phyloP scores from a whole-genome alignment of 352 stramenopile species.

The Blastocystis sp. region DNA sequence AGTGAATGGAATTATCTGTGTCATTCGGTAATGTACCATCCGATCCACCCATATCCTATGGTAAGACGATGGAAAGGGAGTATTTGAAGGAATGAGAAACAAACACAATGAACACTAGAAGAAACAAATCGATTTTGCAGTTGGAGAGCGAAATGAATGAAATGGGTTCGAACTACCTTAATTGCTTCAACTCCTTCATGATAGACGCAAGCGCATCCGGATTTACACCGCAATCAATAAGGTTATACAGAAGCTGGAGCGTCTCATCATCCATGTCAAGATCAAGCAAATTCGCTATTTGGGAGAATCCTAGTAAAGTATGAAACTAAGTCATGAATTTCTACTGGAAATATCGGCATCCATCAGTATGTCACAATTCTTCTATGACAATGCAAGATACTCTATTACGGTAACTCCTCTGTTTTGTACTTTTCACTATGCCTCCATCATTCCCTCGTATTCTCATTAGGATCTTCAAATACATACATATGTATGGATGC shows the following conservation, averaged over 20 bases:
- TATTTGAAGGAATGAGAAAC: background rate
- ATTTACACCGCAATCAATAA: conserved; percentile 52
- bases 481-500: too few relatives aligned
- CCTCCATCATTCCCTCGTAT: too few relatives aligned
- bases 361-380: too few relatives aligned
- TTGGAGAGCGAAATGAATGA: too few relatives aligned
- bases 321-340: background rate
- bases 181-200: conserved; percentile 40
- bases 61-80: too few relatives aligned
- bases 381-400: too few relatives aligned
- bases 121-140: background rate
- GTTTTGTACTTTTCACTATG: too few relatives aligned
- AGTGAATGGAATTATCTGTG: too few relatives aligned
- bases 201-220: conserved; percentile 25
- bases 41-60: too few relatives aligned
- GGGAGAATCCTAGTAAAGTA: conserved; percentile 13
- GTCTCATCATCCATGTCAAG: conserved; percentile 43
- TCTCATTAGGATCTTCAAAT: too few relatives aligned
- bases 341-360: conserved; percentile 25
- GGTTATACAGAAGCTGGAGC: conserved; percentile 11
- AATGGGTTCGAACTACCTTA: background rate
- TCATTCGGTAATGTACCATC: too few relatives aligned
- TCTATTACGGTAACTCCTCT: too few relatives aligned
- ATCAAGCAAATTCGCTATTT: conserved; percentile 18
- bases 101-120: background rate